Evolutionary conservation across 2,329 filamentous ascomycete genomes (phyloP), one percentile per base, ranked within the genome.

Genomic region (Fusarium torreyae): DNA sequence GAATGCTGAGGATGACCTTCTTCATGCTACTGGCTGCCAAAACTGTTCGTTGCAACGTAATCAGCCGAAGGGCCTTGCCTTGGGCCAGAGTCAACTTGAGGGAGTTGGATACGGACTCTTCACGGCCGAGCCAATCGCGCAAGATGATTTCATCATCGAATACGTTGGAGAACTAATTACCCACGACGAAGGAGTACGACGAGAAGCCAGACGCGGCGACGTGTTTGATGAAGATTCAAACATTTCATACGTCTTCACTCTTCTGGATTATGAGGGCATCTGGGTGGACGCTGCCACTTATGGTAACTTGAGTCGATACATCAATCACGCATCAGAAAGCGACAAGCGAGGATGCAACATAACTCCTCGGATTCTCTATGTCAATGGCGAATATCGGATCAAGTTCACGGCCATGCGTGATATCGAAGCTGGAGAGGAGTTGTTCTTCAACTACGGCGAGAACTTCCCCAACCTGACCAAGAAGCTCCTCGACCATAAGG

Each of bases 381-480:
- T 93, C 60, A 93, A 93, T 72, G 90, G 91, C 24, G 90, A 92
- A 65, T 91, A 91, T 71, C 88, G 93, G 15, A 93, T 96, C 76
- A 91, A 89, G 44, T 91, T 96, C 72, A 89, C 87, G 46, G 92
- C 92, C 1, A 82, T 86, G 56, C 83, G 87, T 3, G 85, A 91
- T 40, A 91, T 96, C 74, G 84, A 86, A 61, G 84, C 87, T 5
- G 93, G 93, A 24, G 90, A 94, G 64, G 93, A 96, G 78, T 81
- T 97, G 1, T 92, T 94, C 75, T 97, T 95, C 78, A 88, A 95
- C 75, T 96, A 97, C 72, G 91, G 91, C 42, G 86, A 90, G 73
- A 87, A 89, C 65, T 91, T 91, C 72, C 87, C 88, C 14, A 89
- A 90, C 61, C 77, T 90, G 59, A 88, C 79, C 7, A 80, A 81